A percentile compares a stretch with the other conserved stretches of the same genome.
These are phyloP conservation scores for Mimosa pudica DNA, from an alignment of 306 rosid species.

Conservation along the genomic window DNA sequence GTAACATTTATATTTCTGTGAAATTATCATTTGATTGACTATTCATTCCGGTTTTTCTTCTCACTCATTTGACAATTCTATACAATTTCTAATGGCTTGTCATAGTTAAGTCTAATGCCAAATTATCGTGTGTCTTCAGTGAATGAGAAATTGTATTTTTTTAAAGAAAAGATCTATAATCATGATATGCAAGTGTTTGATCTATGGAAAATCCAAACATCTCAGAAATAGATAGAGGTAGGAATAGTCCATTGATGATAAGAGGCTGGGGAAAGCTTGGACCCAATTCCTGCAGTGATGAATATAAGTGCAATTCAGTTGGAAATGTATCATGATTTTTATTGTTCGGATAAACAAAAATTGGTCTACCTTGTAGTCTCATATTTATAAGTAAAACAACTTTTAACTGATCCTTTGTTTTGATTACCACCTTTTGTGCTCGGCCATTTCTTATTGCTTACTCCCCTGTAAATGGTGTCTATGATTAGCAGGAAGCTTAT, in stretches of 20 bases:
- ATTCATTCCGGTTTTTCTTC: conserved; percentile 11
- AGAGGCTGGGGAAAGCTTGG: too few relatives aligned
- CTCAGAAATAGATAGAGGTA: too few relatives aligned
- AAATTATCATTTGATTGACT: conserved; percentile 21
- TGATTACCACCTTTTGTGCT: conserved; percentile 24
- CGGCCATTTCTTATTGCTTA: neutral
- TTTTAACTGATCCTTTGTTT: conserved; percentile 28
- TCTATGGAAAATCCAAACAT: too few relatives aligned
- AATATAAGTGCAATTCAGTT: neutral
- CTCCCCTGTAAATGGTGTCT: conserved; percentile 8
- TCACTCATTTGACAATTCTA: conserved; percentile 9
- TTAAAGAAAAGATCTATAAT: neutral
- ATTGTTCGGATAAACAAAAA: conserved; percentile 2
- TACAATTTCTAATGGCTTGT: conserved; percentile 20
- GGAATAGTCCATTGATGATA: too few relatives aligned
- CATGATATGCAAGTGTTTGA: neutral
- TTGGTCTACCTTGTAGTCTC: conserved; percentile 12
- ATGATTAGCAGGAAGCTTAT: conserved; percentile 69
- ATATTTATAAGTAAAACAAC: neutral
- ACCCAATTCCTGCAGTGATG: too few relatives aligned
- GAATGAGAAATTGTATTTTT: neutral
- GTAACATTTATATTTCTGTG: conserved; percentile 39
- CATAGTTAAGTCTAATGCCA: neutral
- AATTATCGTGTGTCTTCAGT: neutral
- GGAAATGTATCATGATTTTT: conserved; percentile 13